A percentile compares a stretch with the other conserved stretches of the same genome.
Evolutionary conservation across 352 stramenopile species (phyloP).

Genomic region (Globisporangium heterothallicum): DNA sequence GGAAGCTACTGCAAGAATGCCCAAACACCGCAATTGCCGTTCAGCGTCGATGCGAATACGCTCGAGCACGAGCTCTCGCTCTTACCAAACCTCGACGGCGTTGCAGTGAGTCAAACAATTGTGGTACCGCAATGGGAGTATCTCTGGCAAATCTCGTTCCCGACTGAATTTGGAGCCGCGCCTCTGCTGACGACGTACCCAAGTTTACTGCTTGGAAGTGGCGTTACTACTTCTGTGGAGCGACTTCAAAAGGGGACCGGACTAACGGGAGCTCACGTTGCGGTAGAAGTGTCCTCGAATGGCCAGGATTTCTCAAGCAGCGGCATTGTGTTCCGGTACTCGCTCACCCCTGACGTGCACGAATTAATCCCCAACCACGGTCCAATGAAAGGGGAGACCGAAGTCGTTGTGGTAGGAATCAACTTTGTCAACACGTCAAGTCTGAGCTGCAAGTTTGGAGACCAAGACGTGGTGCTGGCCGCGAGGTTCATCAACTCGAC

Average conservation of each 20-base stretch:
- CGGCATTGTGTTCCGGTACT: slow-evolving; percentile 62
- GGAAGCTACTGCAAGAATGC: slow-evolving; percentile 40
- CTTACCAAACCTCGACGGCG: slow-evolving; percentile 51
- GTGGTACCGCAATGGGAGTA: slow-evolving; percentile 28
- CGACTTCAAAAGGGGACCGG: slow-evolving; percentile 31
- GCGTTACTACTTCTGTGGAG: slow-evolving; percentile 6
- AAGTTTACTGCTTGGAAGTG: slow-evolving; percentile 14
- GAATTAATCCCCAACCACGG: slow-evolving; percentile 66
- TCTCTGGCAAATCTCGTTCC: slow-evolving; percentile 40
- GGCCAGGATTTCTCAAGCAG: slow-evolving; percentile 63
- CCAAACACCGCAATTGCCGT: slow-evolving; percentile 30
- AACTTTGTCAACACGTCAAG: slow-evolving; percentile 73
- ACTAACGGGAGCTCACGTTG: slow-evolving; percentile 51
- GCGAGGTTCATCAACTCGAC: slow-evolving; percentile 59
- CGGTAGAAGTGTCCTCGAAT: slow-evolving; percentile 88
- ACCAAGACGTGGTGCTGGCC: slow-evolving; percentile 26
- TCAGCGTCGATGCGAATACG: slow-evolving; percentile 38
- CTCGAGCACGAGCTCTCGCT: slow-evolving; percentile 47
- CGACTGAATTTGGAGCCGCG: slow-evolving; percentile 24
- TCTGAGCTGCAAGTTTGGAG: slow-evolving; percentile 68
- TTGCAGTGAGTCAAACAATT: slow-evolving; percentile 31
- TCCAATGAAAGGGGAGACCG: slow-evolving; percentile 70
- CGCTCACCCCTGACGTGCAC: slow-evolving; percentile 50
- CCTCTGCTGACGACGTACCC: slow-evolving; percentile 19
- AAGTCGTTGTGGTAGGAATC: slow-evolving; percentile 64